phyloP scores from a whole-genome alignment of 768 basidiomycete species.

The Trametes maxima region DNA sequence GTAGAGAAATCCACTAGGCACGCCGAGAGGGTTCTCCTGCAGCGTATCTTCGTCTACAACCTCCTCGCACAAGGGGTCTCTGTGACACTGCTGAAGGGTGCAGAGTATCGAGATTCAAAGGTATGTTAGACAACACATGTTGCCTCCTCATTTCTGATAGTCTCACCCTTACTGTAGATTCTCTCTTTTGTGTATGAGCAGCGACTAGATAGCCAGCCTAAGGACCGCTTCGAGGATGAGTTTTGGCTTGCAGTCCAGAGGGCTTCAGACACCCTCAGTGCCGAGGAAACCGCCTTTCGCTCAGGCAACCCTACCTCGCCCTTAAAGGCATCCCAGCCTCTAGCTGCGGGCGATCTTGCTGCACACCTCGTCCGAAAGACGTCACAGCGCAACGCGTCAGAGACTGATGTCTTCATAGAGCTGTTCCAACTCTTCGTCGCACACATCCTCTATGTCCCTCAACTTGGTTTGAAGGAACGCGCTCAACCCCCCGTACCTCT shows the following conservation, averaged over 20 bases:
- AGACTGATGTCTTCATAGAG: conserved; percentile 7
- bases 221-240: conserved; percentile 7
- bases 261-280: conserved; percentile 19
- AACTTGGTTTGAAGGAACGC: conserved; percentile 42
- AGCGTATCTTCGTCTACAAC: conserved; percentile 52
- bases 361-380: not conserved
- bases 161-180: conserved; percentile 42
- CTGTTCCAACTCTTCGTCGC: conserved; percentile 43
- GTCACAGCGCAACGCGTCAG: not conserved
- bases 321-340: conserved; percentile 1
- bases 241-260: conserved; percentile 25
- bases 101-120: conserved; percentile 66
- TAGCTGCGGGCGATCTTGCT: not conserved
- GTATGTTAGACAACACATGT: conserved; percentile 33
- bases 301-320: not conserved
- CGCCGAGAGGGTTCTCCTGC: conserved; percentile 42
- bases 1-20: conserved; percentile 19
- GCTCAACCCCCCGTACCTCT: conserved; percentile 31
- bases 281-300: conserved; percentile 9
- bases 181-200: conserved; percentile 57
- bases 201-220: conserved; percentile 27
- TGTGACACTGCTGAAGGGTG: conserved; percentile 52
- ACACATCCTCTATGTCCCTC: conserved; percentile 42
- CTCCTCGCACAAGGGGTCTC: conserved; percentile 53
- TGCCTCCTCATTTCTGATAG: no score